Conservation (phyloP, 2,329 filamentous ascomycete species). For the Curvularia eragrostidis region DNA sequence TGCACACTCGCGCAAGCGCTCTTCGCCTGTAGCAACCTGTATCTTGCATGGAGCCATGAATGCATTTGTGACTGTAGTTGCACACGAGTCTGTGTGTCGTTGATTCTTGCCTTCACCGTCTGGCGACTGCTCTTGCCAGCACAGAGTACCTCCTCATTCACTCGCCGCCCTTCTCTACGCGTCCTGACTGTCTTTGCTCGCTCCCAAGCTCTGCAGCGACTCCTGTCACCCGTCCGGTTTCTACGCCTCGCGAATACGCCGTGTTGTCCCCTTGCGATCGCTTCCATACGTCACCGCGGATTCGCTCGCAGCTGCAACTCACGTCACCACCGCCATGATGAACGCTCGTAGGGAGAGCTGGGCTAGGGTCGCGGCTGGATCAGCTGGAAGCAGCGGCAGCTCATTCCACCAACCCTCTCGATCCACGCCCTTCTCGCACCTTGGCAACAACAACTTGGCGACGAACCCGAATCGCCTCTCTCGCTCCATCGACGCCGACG, state of each 20-base stretch:
- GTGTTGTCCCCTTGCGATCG: constrained; percentile 6
- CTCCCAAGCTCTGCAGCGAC: constrained; percentile 3
- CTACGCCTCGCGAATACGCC: constrained; percentile 34
- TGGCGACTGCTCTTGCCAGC: constrained; percentile 22
- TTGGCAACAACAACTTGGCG: constrained; percentile 58
- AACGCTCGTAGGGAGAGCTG: constrained; percentile 49
- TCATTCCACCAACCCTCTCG: constrained; percentile 45
- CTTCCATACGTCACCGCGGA: constrained; percentile 6
- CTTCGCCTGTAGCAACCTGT: constrained; percentile 10
- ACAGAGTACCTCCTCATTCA: constrained; percentile 22
- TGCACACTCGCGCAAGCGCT: constrained; percentile 11
- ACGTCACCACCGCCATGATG: constrained; percentile 16
- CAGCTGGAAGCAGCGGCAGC: constrained; percentile 42
- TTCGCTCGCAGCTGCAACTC: constrained; percentile 54
- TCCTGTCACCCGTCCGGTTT: neutral
- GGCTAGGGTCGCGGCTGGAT: constrained; percentile 67
- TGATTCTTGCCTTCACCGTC: constrained; percentile 30
- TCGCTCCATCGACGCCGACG: constrained; percentile 57
- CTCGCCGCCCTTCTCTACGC: constrained; percentile 22
- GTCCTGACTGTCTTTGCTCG: constrained; percentile 16
- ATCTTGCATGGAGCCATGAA: constrained; percentile 35
- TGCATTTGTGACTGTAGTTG: constrained; percentile 32
- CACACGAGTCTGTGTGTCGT: constrained; percentile 32
- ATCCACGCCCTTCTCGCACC: constrained; percentile 60
- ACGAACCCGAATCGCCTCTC: constrained; percentile 41